These are phyloP conservation scores for Botryotinia globosa DNA, from an alignment of 2,329 filamentous ascomycete genomes.

Conservation along the genomic window DNA sequence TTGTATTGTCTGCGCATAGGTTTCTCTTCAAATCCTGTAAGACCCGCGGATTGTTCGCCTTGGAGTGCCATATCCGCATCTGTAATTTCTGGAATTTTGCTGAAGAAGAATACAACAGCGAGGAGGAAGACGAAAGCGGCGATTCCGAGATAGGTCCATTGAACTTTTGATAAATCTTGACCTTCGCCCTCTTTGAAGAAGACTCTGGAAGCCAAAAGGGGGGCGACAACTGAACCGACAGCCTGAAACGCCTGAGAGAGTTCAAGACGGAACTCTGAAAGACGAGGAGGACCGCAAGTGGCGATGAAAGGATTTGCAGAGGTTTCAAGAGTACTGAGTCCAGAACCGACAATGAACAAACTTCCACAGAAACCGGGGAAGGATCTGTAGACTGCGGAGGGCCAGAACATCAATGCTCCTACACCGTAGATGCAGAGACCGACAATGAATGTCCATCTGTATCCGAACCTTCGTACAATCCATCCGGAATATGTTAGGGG, in stretches of 20 bases:
- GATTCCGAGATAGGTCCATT: conserved; percentile 80
- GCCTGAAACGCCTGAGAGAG: conserved; percentile 74
- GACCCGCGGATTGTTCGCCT: conserved; percentile 37
- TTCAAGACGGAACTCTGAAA: conserved; percentile 71
- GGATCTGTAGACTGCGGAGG: conserved; percentile 55
- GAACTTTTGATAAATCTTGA: conserved; percentile 54
- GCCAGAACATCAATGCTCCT: conserved; percentile 81
- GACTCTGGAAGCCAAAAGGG: conserved; percentile 66
- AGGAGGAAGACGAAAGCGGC: conserved; percentile 70
- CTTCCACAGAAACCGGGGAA: conserved; percentile 34
- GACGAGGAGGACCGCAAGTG: conserved; percentile 70
- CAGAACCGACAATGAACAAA: conserved; percentile 69
- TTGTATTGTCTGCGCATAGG: conserved; percentile 43
- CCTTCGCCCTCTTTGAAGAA: conserved; percentile 57
- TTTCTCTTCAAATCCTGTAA: conserved; percentile 24
- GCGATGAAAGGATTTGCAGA: conserved; percentile 71
- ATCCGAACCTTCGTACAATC: conserved; percentile 69
- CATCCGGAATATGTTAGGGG: conserved; percentile 64
- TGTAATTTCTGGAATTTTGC: conserved; percentile 57
- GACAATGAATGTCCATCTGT: conserved; percentile 74
- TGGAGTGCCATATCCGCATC: conserved; percentile 48
- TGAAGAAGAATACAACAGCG: conserved; percentile 65
- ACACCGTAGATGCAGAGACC: conserved; percentile 71
- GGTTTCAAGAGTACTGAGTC: conserved; percentile 73
- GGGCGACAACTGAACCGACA: conserved; percentile 69